These are phyloP conservation scores for Cystofilobasidium ferigula DNA, from an alignment of 768 basidiomycete genomes.

Conservation along the genomic window DNA sequence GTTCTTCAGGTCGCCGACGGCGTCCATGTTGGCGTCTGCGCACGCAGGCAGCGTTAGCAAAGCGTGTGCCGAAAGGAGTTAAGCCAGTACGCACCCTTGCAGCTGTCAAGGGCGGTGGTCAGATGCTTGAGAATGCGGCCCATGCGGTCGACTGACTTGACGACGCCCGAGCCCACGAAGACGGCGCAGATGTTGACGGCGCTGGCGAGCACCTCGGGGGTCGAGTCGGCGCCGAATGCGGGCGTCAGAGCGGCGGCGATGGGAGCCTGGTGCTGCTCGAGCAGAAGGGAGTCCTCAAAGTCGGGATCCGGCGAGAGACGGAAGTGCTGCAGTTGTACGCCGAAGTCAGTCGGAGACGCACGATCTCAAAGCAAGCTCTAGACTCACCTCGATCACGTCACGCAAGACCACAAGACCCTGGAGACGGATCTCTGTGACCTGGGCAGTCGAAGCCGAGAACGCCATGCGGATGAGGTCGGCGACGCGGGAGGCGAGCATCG, in stretches of 20 bases:
- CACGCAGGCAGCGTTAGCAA: neutral
- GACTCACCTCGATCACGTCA: slow-evolving; percentile 75
- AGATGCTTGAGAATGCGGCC: slow-evolving; percentile 84
- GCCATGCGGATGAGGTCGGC: slow-evolving; percentile 95
- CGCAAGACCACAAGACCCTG: slow-evolving; percentile 78
- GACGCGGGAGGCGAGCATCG: slow-evolving; percentile 68
- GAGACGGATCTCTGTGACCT: slow-evolving; percentile 87
- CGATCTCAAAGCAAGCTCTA: neutral
- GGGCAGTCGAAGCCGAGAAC: slow-evolving; percentile 90
- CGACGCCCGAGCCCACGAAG: slow-evolving; percentile 88
- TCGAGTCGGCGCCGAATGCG: slow-evolving; percentile 87
- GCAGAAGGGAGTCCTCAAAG: slow-evolving; percentile 73
- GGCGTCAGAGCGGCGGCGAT: slow-evolving; percentile 95
- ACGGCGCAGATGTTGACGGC: slow-evolving; percentile 88
- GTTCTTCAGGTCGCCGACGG: slow-evolving; percentile 74
- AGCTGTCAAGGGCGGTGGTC: slow-evolving; percentile 76
- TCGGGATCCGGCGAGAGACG: slow-evolving; percentile 78
- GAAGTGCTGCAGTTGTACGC: slow-evolving; percentile 53
- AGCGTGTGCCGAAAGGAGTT: neutral
- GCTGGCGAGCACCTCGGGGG: slow-evolving; percentile 84
- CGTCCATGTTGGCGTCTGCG: slow-evolving; percentile 67
- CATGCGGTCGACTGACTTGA: slow-evolving; percentile 82
- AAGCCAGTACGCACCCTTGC: slow-evolving; percentile 54
- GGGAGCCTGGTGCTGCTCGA: slow-evolving; percentile 96
- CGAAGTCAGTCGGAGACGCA: neutral